Base-by-base conservation (phyloP, 2,329 filamentous ascomycete species). In the Colletotrichum echinochloae region DNA sequence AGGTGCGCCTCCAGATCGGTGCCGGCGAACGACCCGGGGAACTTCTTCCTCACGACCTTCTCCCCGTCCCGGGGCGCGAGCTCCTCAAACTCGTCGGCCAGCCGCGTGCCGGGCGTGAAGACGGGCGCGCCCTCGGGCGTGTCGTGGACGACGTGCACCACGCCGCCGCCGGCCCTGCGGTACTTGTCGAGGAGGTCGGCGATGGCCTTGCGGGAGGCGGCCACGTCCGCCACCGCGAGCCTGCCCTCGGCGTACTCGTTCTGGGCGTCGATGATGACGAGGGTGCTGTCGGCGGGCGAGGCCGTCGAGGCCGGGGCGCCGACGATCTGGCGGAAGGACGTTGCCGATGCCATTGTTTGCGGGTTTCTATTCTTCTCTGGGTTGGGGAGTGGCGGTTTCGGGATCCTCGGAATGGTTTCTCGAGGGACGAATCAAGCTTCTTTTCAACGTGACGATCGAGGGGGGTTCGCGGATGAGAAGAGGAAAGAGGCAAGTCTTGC, bases 221-320 rank as follows among this genome's bases (percentile, higher is more conserved):
- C 75, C 1, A 90, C 84, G 70, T 90, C 85, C 49, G 83, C 80
- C 41, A 89, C 87, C 28, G 85, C 83, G 0, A 92, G 84, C 5
- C 84, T 81, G 56, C 90, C 91, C 2, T 83, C 79, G 14, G 87
- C 86, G 73, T 90, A 92, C 79, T 93, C 91, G 76, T 92, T 92
- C 75, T 93, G 91, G 1, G 90, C 90, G 76, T 92, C 90, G 76
- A 92, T 89, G 78, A 92, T 91, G 74, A 92, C 79, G 54, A 92
- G 84, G 2, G 86, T 85, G 72, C 86, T 89, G 79, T 92, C 89
- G 52, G 79, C 77, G 0, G 86, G 81, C 0, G 87, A 86, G 9
- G 89, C 89, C 0, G 85, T 87, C 18, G 87, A 88, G 30, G 85
- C 84, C 12, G 82, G 76, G 16, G 86, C 80, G 67, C 90, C 90